phyloP scores from a whole-genome alignment of 202 grass and related monocot genomes.

The Saccharum hybrid region DNA sequence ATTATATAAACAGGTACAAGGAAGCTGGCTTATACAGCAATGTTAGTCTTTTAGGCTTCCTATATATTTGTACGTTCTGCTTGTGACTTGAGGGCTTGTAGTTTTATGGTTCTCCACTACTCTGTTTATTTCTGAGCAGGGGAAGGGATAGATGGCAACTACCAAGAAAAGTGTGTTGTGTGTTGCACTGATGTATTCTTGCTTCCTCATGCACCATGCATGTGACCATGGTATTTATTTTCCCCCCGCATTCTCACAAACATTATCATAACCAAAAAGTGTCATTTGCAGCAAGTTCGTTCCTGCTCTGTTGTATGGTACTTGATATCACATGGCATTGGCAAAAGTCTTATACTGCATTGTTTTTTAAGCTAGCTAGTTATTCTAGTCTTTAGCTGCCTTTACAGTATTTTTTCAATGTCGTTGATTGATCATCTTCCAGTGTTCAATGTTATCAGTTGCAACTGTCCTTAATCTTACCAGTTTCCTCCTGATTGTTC shows the following conservation, averaged over 20 bases:
- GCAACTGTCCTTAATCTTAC: background rate
- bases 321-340: conserved; percentile 21
- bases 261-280: background rate
- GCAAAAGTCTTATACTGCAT: background rate
- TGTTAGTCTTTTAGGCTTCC: background rate
- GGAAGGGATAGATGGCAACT: conserved; percentile 20
- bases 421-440: background rate
- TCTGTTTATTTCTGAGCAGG: conserved; percentile 16
- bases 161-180: background rate
- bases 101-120: background rate
- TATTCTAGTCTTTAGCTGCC: conserved; percentile 6
- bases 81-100: background rate
- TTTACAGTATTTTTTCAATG: background rate
- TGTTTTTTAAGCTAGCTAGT: background rate
- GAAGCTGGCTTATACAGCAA: conserved; percentile 5
- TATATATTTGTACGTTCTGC: conserved; percentile 36
- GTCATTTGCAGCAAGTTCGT: conserved; percentile 1
- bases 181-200: conserved; percentile 21
- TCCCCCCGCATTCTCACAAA: background rate
- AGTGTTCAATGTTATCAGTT: conserved; percentile 3
- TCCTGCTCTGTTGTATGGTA: background rate
- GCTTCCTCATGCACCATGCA: conserved; percentile 41
- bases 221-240: conserved; percentile 32
- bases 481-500: conserved; percentile 11
- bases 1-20: background rate